Percentiles rank a stretch among this genome's conserved stretches.
Conservation (phyloP, 2,329 filamentous ascomycete genomes). For the Fusarium annulatum region DNA sequence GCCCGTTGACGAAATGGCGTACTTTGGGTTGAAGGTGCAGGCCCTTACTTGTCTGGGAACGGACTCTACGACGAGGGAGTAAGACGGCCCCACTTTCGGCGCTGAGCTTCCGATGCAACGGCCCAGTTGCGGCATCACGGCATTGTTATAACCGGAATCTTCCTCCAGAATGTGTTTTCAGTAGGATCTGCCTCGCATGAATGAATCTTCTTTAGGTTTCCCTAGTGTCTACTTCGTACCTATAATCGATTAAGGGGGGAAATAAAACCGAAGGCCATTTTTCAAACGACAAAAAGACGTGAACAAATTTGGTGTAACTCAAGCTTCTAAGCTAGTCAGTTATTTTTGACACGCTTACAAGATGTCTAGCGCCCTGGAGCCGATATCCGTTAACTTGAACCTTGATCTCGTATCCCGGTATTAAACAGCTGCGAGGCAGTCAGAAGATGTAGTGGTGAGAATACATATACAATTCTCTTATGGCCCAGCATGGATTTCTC, state of each 20-base stretch:
- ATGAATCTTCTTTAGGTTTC: too few relatives aligned
- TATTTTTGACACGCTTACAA: neutral
- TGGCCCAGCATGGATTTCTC: neutral
- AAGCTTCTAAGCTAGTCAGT: fast-evolving
- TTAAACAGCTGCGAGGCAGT: neutral
- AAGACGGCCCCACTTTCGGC: neutral
- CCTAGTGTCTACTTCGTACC: too few relatives aligned
- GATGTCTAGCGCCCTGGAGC: neutral
- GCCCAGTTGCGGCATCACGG: neutral
- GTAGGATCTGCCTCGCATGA: neutral
- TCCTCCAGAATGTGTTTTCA: neutral
- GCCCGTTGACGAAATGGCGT: neutral
- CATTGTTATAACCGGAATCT: neutral
- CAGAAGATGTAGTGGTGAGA: neutral
- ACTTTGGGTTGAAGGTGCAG: neutral
- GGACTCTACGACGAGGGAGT: neutral
- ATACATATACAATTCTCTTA: neutral
- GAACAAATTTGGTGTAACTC: fast-evolving
- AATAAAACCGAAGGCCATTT: too few relatives aligned
- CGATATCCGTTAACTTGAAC: neutral
- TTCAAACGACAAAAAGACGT: neutral
- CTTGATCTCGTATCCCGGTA: neutral
- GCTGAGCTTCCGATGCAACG: neutral
- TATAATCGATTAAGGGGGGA: neutral
- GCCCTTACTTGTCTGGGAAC: neutral